phyloP scores from a whole-genome alignment of 2,329 filamentous ascomycete species.

The Diplodia corticola region DNA sequence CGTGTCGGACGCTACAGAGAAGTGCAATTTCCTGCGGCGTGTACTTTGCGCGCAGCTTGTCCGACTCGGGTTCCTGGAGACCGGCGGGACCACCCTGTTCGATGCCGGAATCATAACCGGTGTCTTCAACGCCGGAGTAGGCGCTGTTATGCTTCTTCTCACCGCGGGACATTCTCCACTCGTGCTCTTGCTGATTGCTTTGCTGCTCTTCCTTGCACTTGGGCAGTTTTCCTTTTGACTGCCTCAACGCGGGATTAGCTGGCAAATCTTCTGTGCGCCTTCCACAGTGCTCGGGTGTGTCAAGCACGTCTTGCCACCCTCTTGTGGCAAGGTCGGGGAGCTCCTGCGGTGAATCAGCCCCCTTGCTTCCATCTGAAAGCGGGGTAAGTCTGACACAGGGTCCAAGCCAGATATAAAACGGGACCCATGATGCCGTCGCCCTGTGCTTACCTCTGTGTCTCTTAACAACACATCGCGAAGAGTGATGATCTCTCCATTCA shows the following conservation, averaged over 20 bases:
- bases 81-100: slow-evolving; percentile 27
- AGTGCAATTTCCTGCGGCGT: slow-evolving; percentile 47
- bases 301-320: slow-evolving; percentile 54
- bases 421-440: no score
- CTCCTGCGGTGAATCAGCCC: slow-evolving; percentile 39
- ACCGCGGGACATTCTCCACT: slow-evolving; percentile 35
- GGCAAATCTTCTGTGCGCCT: slow-evolving; percentile 52
- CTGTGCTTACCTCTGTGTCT: background rate
- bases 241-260: background rate
- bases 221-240: background rate
- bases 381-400: background rate
- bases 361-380: slow-evolving; percentile 23
- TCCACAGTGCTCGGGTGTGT: slow-evolving; percentile 52
- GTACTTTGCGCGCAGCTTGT: slow-evolving; percentile 41
- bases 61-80: slow-evolving; percentile 27
- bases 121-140: slow-evolving; percentile 31
- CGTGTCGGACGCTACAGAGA: slow-evolving; percentile 45
- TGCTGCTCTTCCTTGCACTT: background rate
- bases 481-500: background rate
- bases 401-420: background rate
- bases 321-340: slow-evolving; percentile 48
- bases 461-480: background rate
- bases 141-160: slow-evolving; percentile 43
- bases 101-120: slow-evolving; percentile 24
- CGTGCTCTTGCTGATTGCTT: slow-evolving; percentile 25